phyloP scores from a whole-genome alignment of 148 eudicot species.

The Persicaria tinctoria region DNA sequence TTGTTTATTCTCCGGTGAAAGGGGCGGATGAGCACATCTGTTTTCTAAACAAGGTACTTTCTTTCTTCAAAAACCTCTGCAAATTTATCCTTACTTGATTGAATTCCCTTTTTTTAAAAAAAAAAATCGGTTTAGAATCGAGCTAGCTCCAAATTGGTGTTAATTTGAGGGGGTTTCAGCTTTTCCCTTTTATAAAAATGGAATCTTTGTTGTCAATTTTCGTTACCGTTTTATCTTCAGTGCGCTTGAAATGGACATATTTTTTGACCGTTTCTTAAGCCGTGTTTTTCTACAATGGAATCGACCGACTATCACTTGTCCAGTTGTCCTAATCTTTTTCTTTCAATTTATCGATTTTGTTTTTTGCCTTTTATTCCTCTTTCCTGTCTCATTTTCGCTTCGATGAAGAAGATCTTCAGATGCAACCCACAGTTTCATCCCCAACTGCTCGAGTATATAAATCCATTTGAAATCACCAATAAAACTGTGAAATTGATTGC shows the following conservation, averaged over 20 bases:
- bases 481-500: slow-evolving; percentile 12
- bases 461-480: neutral
- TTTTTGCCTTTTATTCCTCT: neutral
- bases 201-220: neutral
- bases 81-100: neutral
- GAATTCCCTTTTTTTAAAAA: neutral
- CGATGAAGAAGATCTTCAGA: slow-evolving; percentile 20
- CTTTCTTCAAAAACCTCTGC: neutral
- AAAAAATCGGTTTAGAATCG: neutral
- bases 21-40: slow-evolving; percentile 24
- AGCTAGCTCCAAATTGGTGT: neutral
- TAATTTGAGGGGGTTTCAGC: neutral
- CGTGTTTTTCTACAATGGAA: slow-evolving; percentile 18
- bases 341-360: neutral
- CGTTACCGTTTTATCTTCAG: neutral
- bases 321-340: neutral
- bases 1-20: neutral
- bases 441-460: neutral
- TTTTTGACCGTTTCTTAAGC: slow-evolving; percentile 32
- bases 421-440: slow-evolving; percentile 17
- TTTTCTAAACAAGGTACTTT: slow-evolving; percentile 31
- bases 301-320: slow-evolving; percentile 10
- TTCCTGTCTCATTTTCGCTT: neutral
- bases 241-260: slow-evolving; percentile 4
- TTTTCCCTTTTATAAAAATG: neutral